These are phyloP conservation scores for Exophiala calicioides DNA, from an alignment of 2,329 filamentous ascomycete species.

Conservation along the genomic window DNA sequence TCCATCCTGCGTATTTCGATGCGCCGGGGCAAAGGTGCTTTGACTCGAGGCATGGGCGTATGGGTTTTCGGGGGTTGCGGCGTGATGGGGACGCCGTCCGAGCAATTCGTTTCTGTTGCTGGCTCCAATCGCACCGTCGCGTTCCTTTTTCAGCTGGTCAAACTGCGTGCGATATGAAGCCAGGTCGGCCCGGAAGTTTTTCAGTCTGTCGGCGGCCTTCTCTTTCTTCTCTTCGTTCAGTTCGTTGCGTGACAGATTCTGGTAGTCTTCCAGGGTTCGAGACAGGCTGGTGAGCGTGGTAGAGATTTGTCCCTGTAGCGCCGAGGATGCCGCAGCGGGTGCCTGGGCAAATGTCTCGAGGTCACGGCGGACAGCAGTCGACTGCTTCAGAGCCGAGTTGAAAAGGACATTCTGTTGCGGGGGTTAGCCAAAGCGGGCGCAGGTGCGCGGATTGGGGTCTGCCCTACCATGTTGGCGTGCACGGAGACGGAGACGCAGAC, in stretches of 20 bases:
- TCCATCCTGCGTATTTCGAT: slow-evolving; percentile 37
- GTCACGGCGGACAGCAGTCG: slow-evolving; percentile 74
- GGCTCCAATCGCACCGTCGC: slow-evolving; percentile 69
- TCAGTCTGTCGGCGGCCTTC: slow-evolving; percentile 81
- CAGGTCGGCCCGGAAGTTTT: slow-evolving; percentile 81
- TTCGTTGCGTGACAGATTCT: slow-evolving; percentile 79
- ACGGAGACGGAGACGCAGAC: neutral
- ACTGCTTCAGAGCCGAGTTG: slow-evolving; percentile 83
- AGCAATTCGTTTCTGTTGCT: slow-evolving; percentile 80
- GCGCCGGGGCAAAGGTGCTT: slow-evolving; percentile 45
- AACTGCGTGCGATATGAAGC: slow-evolving; percentile 76
- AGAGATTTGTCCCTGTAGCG: slow-evolving; percentile 72
- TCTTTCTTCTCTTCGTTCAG: slow-evolving; percentile 88
- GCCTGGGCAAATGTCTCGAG: slow-evolving; percentile 68
- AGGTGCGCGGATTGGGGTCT: neutral
- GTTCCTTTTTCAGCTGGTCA: slow-evolving; percentile 71
- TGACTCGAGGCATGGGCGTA: slow-evolving; percentile 66
- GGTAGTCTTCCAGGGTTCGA: slow-evolving; percentile 91
- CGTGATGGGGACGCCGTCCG: slow-evolving; percentile 76
- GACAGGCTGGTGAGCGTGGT: slow-evolving; percentile 78
- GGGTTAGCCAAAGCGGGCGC: neutral
- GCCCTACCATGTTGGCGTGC: slow-evolving; percentile 20
- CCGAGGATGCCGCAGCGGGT: slow-evolving; percentile 58
- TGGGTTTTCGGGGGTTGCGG: slow-evolving; percentile 86
- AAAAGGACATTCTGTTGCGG: slow-evolving; percentile 72